phyloP scores from a whole-genome alignment of 2,329 filamentous ascomycete species.

The Cytospora schulzeri region DNA sequence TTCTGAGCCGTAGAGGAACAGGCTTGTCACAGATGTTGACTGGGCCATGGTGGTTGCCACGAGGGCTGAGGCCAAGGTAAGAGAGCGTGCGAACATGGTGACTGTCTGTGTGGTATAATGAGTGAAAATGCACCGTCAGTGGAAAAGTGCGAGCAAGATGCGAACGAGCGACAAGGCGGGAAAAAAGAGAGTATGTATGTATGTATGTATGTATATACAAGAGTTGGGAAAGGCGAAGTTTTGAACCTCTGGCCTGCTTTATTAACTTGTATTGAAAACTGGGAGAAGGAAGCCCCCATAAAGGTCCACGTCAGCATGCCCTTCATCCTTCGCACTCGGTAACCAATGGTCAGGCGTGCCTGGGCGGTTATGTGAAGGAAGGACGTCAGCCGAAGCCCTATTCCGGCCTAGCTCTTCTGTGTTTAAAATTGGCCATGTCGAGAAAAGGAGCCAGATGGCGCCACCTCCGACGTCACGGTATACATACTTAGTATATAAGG shows the following conservation, averaged over 20 bases:
- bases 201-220: not conserved
- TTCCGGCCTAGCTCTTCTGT: not conserved
- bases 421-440: not conserved
- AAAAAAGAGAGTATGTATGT: not conserved
- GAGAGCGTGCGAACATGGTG: constrained; percentile 8
- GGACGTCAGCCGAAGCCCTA: not conserved
- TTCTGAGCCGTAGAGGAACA: constrained; percentile 25
- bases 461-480: not conserved
- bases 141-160: not conserved
- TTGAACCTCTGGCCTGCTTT: too few relatives aligned
- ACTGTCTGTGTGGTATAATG: not conserved
- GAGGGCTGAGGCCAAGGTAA: constrained; percentile 10
- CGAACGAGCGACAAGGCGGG: not conserved
- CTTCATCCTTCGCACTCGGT: not conserved
- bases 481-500: too few relatives aligned
- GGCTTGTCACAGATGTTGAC: constrained; percentile 24
- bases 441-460: not conserved
- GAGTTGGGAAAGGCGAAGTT: not conserved
- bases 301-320: too few relatives aligned
- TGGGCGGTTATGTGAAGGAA: not conserved
- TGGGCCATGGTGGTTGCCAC: constrained; percentile 15
- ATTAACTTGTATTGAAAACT: not conserved
- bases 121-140: not conserved
- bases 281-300: not conserved
- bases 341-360: not conserved